phyloP scores from a whole-genome alignment of 2,329 filamentous ascomycete species.

The Thelonectria olida region DNA sequence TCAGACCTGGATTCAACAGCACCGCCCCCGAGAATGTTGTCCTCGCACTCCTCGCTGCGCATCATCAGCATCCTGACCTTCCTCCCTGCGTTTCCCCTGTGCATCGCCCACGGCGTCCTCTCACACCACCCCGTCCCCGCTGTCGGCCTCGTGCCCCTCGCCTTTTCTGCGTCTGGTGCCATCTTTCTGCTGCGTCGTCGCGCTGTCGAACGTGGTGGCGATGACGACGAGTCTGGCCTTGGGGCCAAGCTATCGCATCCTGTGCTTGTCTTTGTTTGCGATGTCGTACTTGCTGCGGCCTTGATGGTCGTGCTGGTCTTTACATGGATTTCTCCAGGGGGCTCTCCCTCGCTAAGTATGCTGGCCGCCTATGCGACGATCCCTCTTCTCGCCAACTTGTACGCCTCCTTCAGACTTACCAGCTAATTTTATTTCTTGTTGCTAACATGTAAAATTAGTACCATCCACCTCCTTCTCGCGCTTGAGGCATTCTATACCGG shows the following conservation, averaged over 20 bases:
- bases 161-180: slow-evolving; percentile 45
- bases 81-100: slow-evolving; percentile 51
- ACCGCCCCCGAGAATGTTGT: slow-evolving; percentile 20
- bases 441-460: slow-evolving; percentile 36
- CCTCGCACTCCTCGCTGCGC: slow-evolving; percentile 42
- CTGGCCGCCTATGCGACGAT: slow-evolving; percentile 54
- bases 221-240: slow-evolving; percentile 1
- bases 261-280: slow-evolving; percentile 49
- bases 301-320: slow-evolving; percentile 52
- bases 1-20: slow-evolving; percentile 20
- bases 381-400: slow-evolving; percentile 53
- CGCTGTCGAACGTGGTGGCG: not conserved
- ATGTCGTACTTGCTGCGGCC: slow-evolving; percentile 47
- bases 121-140: slow-evolving; percentile 47
- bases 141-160: slow-evolving; percentile 51
- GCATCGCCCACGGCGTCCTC: slow-evolving; percentile 49
- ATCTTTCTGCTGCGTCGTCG: slow-evolving; percentile 36
- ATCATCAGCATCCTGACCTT: slow-evolving; percentile 47
- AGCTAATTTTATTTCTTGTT: not conserved
- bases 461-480: slow-evolving; percentile 50
- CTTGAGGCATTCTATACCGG: slow-evolving; percentile 51
- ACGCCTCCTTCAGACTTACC: slow-evolving; percentile 21
- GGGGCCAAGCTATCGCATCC: slow-evolving; percentile 34
- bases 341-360: slow-evolving; percentile 47
- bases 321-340: slow-evolving; percentile 47